phyloP scores from a whole-genome alignment of 345 rosid species.

The Kandelia obovata region DNA sequence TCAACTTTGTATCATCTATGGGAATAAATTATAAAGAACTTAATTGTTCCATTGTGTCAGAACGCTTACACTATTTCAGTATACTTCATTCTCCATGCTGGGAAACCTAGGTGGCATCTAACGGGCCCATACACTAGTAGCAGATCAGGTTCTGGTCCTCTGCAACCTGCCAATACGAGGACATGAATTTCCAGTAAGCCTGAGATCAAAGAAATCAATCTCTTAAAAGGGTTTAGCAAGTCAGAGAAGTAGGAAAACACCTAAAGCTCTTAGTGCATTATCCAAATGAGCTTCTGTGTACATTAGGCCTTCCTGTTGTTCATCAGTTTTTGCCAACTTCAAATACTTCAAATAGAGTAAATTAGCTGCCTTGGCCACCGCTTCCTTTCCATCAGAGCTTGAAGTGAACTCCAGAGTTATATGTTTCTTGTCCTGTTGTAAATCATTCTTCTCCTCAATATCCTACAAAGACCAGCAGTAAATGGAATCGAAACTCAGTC shows the following conservation, averaged over 20 bases:
- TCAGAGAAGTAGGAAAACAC: conserved; percentile 44
- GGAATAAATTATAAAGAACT: not conserved
- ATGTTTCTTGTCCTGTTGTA: conserved; percentile 20
- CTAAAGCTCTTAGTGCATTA: conserved; percentile 63
- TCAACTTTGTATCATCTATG: too few relatives aligned
- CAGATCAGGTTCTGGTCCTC: conserved; percentile 73
- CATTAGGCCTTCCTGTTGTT: conserved; percentile 39
- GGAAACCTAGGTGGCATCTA: conserved; percentile 89
- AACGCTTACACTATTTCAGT: conserved; percentile 78
- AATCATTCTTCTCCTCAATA: conserved; percentile 30
- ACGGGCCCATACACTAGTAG: conserved; percentile 80
- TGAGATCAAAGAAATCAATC: conserved; percentile 11
- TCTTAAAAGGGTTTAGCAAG: conserved; percentile 4
- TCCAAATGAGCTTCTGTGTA: conserved; percentile 66
- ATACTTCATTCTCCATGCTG: conserved; percentile 87
- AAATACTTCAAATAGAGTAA: conserved; percentile 49
- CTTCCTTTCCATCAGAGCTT: conserved; percentile 73
- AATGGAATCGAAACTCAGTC: conserved; percentile 6
- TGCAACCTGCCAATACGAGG: conserved; percentile 47
- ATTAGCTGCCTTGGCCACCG: conserved; percentile 81
- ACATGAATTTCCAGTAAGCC: conserved; percentile 3
- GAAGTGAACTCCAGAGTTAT: conserved; percentile 69
- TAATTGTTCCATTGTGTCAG: not conserved
- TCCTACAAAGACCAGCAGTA: conserved; percentile 40
- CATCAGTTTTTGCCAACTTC: conserved; percentile 33